phyloP scores from a whole-genome alignment of 345 rosid species.

The Camelina hispida region DNA sequence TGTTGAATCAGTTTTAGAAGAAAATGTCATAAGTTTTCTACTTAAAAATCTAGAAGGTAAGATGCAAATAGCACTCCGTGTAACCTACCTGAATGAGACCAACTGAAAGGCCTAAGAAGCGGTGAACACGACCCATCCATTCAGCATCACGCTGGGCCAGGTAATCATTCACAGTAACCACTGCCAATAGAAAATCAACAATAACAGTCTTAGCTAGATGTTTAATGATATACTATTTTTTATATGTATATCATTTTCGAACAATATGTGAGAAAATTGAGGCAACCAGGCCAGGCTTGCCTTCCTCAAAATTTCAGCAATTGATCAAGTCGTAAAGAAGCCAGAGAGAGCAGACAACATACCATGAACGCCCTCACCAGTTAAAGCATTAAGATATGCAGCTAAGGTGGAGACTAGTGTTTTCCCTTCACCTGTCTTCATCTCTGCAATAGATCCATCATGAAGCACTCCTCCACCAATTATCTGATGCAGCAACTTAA shows the following conservation, averaged over 20 bases:
- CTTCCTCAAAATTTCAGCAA: conserved; percentile 24
- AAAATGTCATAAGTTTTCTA: conserved; percentile 23
- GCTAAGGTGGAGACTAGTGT: conserved; percentile 96
- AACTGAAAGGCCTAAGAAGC: conserved; percentile 90
- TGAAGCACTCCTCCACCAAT: conserved; percentile 98
- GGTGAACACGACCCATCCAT: conserved; percentile 99
- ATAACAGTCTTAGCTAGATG: conserved; percentile 11
- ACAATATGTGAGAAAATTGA: not conserved
- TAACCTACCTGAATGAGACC: conserved; percentile 87
- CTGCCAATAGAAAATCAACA: conserved; percentile 54
- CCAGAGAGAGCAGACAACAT: conserved; percentile 42
- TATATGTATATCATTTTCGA: not conserved
- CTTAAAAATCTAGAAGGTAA: not conserved
- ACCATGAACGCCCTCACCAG: conserved; percentile 97
- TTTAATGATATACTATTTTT: not conserved
- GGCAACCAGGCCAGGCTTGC: conserved; percentile 22
- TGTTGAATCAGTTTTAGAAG: conserved; percentile 37
- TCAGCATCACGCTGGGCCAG: conserved; percentile 98
- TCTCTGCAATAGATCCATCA: conserved; percentile 96
- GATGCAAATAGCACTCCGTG: not conserved
- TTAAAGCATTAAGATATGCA: conserved; percentile 91
- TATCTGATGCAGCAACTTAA: conserved; percentile 56
- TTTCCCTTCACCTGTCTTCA: conserved; percentile 98
- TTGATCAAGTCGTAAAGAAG: not conserved
- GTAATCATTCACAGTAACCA: conserved; percentile 97